A percentile compares a stretch with the other conserved stretches of the same genome.
These are phyloP conservation scores for Suillus hirtellus DNA, from an alignment of 768 basidiomycete species.

Conservation along the genomic window DNA sequence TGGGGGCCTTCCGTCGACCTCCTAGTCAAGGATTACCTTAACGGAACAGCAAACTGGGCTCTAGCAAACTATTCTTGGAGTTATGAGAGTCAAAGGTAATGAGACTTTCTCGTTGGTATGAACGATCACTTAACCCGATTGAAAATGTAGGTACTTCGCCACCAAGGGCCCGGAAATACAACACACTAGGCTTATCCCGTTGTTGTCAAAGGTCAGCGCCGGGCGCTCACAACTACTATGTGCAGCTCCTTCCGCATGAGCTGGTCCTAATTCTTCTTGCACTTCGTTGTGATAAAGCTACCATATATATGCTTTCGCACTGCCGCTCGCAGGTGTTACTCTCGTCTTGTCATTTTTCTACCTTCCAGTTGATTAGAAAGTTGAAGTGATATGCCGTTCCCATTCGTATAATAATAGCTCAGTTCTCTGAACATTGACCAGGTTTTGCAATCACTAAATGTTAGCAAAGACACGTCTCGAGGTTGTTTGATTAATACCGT, in stretches of 20 bases:
- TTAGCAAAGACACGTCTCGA: not conserved
- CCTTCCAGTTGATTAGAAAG: not conserved
- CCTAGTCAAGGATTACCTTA: slow-evolving; percentile 26
- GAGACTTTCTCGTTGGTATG: not conserved
- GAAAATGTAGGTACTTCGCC: slow-evolving; percentile 23
- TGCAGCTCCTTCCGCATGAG: no score
- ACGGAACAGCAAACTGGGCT: slow-evolving; percentile 27
- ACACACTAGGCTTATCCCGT: slow-evolving; percentile 18
- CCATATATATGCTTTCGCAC: no score
- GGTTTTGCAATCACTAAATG: not conserved
- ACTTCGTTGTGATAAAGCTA: not conserved
- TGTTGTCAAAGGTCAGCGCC: slow-evolving; percentile 1
- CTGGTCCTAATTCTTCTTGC: no score
- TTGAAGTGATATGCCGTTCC: not conserved
- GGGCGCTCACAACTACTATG: no score
- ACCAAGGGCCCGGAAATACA: slow-evolving; percentile 24
- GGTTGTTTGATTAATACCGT: not conserved
- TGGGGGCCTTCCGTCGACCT: slow-evolving; percentile 28
- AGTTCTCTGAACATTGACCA: not conserved
- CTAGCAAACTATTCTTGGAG: slow-evolving; percentile 28
- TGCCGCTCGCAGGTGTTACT: not conserved
- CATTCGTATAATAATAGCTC: not conserved
- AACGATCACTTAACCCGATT: not conserved
- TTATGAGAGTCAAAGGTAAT: slow-evolving; percentile 24
- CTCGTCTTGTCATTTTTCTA: not conserved